A percentile compares a stretch with the other conserved stretches of the same genome.
Conservation (phyloP, 306 rosid genomes). For the Elaeagnus macrophylla region DNA sequence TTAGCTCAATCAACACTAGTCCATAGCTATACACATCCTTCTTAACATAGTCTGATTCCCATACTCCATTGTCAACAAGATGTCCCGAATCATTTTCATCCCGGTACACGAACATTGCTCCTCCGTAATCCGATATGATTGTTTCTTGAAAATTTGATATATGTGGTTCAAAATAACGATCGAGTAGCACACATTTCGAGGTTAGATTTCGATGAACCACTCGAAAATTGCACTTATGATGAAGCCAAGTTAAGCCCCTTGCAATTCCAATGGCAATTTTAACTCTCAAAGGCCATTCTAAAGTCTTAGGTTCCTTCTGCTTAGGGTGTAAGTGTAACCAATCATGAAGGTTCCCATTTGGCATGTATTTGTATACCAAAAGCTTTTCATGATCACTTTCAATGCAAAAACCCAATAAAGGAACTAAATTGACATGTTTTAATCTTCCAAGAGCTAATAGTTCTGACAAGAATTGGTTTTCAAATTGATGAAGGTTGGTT, state of each 20-base stretch:
- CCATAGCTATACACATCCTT: constrained; percentile 15
- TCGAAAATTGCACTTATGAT: constrained; percentile 5
- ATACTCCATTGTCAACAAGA: not conserved
- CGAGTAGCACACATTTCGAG: constrained; percentile 2
- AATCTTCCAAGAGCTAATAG: too few species aligned
- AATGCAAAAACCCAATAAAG: too few species aligned
- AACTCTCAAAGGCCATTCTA: constrained; percentile 16
- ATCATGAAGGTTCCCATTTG: too few species aligned
- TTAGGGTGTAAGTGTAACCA: not conserved
- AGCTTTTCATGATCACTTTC: too few species aligned
- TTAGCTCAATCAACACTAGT: constrained; percentile 10
- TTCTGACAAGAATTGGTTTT: too few species aligned
- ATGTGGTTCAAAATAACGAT: constrained; percentile 7
- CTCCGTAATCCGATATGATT: constrained; percentile 9
- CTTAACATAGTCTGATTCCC: constrained; percentile 19
- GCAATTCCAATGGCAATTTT: constrained; percentile 10
- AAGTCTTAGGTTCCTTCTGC: not conserved
- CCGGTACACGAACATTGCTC: constrained; percentile 12
- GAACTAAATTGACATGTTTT: too few species aligned
- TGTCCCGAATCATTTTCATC: constrained; percentile 3
- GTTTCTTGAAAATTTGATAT: constrained; percentile 9
- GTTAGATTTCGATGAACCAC: constrained; percentile 11
- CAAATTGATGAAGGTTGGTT: not conserved
- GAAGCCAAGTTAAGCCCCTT: constrained; percentile 17
- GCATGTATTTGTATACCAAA: too few species aligned